phyloP scores from a whole-genome alignment of 2,329 filamentous ascomycete species.

The Calonectria montana region DNA sequence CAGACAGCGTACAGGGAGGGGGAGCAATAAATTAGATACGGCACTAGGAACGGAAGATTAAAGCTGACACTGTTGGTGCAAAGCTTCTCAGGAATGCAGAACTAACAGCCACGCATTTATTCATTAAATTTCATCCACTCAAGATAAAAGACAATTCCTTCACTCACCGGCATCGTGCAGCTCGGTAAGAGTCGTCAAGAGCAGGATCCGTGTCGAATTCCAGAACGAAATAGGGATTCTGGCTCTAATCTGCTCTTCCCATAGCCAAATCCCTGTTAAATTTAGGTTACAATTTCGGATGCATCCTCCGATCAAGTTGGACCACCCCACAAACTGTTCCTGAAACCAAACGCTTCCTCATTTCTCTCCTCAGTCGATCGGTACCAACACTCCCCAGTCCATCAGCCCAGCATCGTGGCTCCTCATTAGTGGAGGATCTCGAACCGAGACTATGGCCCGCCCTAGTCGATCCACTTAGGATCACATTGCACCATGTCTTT shows the following conservation, averaged over 20 bases:
- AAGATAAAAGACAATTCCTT: neutral
- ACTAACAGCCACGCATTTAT: neutral
- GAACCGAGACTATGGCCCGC: slow-evolving; percentile 23
- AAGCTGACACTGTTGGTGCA: slow-evolving; percentile 1
- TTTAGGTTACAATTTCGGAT: slow-evolving; percentile 38
- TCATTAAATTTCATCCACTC: neutral
- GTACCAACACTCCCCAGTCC: slow-evolving; percentile 34
- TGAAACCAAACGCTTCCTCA: slow-evolving; percentile 40
- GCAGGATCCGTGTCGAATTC: neutral
- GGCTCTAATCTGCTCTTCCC: slow-evolving; percentile 15
- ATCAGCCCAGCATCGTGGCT: slow-evolving; percentile 29
- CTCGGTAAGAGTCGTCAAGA: neutral
- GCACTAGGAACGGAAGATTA: neutral
- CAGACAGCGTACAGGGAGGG: neutral
- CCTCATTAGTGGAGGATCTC: slow-evolving; percentile 43
- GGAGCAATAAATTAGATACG: neutral
- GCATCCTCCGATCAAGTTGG: slow-evolving; percentile 27
- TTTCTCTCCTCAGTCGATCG: slow-evolving; percentile 37
- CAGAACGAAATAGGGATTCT: neutral
- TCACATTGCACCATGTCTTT: slow-evolving; percentile 34
- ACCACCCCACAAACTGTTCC: slow-evolving; percentile 37
- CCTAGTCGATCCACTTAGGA: slow-evolving; percentile 30
- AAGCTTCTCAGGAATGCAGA: neutral
- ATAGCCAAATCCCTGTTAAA: slow-evolving; percentile 24
- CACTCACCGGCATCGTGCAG: neutral